These are phyloP conservation scores for Globisporangium polare DNA, from an alignment of 352 stramenopile genomes.

Conservation along the genomic window DNA sequence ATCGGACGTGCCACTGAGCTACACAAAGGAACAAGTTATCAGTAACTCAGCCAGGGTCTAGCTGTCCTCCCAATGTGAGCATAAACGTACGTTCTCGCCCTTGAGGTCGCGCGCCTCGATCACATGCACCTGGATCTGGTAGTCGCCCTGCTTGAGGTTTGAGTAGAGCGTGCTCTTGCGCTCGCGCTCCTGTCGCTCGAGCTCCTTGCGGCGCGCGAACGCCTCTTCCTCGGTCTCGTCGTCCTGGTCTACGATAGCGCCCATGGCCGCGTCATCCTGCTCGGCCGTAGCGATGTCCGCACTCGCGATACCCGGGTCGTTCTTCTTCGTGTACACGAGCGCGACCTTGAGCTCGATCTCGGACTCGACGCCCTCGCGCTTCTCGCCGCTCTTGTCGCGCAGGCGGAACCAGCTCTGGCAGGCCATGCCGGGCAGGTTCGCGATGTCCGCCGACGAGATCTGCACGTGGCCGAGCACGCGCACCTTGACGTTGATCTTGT, in stretches of 20 bases:
- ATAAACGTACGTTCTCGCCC: slow-evolving; percentile 63
- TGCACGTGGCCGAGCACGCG: slow-evolving; percentile 59
- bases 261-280: slow-evolving; percentile 21
- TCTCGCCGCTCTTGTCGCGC: slow-evolving; percentile 42
- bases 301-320: slow-evolving; percentile 36
- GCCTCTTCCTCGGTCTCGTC: slow-evolving; percentile 75
- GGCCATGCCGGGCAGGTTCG: slow-evolving; percentile 49
- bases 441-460: slow-evolving; percentile 52
- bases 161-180: slow-evolving; percentile 41
- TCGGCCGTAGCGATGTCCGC: slow-evolving; percentile 11
- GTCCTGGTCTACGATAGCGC: slow-evolving; percentile 57
- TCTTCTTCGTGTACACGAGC: slow-evolving; percentile 57
- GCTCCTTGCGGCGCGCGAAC: slow-evolving; percentile 25
- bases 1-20: slow-evolving; percentile 86
- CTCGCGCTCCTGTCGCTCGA: slow-evolving; percentile 53
- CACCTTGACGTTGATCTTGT: slow-evolving; percentile 74
- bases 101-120: slow-evolving; percentile 88
- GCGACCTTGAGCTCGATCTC: slow-evolving; percentile 67
- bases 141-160: slow-evolving; percentile 70
- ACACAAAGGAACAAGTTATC: slow-evolving; percentile 1
- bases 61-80: too few relatives aligned
- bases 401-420: slow-evolving; percentile 60
- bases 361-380: slow-evolving; percentile 21
- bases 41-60: neutral
- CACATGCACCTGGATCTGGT: slow-evolving; percentile 81